These are phyloP conservation scores for Erysiphe neolycopersici DNA, from an alignment of 2,329 filamentous ascomycete species.

Conservation along the genomic window DNA sequence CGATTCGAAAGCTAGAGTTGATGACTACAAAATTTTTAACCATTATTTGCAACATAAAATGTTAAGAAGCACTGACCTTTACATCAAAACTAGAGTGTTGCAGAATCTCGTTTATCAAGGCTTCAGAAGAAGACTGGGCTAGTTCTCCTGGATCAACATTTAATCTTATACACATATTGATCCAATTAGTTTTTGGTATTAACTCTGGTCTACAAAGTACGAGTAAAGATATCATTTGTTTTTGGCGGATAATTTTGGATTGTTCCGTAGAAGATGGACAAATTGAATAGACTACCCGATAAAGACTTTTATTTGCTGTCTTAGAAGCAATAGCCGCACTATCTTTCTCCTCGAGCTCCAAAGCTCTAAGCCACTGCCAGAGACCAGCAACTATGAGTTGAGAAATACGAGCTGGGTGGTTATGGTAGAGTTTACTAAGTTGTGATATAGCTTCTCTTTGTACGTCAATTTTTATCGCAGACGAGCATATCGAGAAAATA, in stretches of 20 bases:
- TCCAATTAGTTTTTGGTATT: conserved; percentile 62
- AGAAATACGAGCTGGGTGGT: conserved; percentile 29
- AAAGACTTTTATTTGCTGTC: conserved; percentile 34
- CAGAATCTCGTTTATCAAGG: conserved; percentile 41
- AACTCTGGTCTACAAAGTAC: conserved; percentile 56
- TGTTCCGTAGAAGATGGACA: conserved; percentile 28
- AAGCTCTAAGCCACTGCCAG: conserved; percentile 50
- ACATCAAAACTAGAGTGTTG: conserved; percentile 21
- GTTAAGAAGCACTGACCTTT: conserved; percentile 20
- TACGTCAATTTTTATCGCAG: conserved; percentile 29
- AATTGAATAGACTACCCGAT: conserved; percentile 32
- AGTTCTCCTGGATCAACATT: conserved; percentile 63
- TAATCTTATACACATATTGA: conserved; percentile 56
- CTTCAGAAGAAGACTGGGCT: conserved; percentile 32
- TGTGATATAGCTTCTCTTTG: conserved; percentile 34
- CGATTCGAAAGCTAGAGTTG: conserved; percentile 13
- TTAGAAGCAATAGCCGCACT: conserved; percentile 40
- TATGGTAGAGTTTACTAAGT: conserved; percentile 37
- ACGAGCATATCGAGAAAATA: conserved; percentile 48
- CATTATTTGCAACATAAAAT: not conserved
- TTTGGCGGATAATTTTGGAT: conserved; percentile 24
- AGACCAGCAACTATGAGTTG: conserved; percentile 41
- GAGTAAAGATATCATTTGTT: conserved; percentile 50
- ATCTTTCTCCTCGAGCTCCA: conserved; percentile 53
- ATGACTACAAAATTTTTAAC: conserved; percentile 3